Evolutionary conservation across 208 protist genomes (phyloP), one percentile per base, ranked within the genome.

Genomic region (Leishmania turanica): DNA sequence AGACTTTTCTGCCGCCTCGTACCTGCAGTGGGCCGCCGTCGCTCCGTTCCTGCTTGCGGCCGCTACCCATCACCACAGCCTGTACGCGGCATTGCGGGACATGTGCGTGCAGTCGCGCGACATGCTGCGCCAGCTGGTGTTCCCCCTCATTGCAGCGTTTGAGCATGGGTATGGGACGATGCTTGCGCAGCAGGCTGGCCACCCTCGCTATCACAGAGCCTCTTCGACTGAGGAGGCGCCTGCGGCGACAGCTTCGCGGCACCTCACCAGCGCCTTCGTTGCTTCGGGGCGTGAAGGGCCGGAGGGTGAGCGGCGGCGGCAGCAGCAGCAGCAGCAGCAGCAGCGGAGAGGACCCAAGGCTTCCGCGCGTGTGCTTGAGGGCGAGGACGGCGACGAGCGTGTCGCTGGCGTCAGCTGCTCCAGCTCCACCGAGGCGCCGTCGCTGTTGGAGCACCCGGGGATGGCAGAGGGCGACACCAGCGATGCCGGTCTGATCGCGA

Each of bases 61-160:
- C 1, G 93, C 93, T 1, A 84, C 90, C 3, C 82, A 72, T 15
- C 84, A 95, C 74, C 65, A 77, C 17, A 79, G 80, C 15, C 49
- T 97, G 19, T 84, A 90, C 82, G 74, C 84, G 72, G 88, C 85
- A 2, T 74, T 97, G 68, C 74, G 85, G n/a, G 87, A 92, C 45
- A 92, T 97, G 91, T 97, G 93, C 69, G 78, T 79, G 21, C 86
- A 86, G 21, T 97, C 93, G 31, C 83, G 76, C 11, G 75, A 80
- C 24, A 87, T 97, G 81, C 81, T 97, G 54, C 88, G 92, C 69
- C 93, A 97, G 84, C 81, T 92, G 58, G 79, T 91, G 31, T 97
- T 92, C 79, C 77, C 87, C n/a, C 82, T 97, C 42, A 77, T 92
- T 53, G 82, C 93, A 1, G 87, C 82, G 66, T 93, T 95, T 70